Percentiles rank a stretch among this genome's conserved stretches.
These are phyloP conservation scores for Penicillium verhagenii DNA, from an alignment of 495 filamentous ascomycete species.

Conservation along the genomic window DNA sequence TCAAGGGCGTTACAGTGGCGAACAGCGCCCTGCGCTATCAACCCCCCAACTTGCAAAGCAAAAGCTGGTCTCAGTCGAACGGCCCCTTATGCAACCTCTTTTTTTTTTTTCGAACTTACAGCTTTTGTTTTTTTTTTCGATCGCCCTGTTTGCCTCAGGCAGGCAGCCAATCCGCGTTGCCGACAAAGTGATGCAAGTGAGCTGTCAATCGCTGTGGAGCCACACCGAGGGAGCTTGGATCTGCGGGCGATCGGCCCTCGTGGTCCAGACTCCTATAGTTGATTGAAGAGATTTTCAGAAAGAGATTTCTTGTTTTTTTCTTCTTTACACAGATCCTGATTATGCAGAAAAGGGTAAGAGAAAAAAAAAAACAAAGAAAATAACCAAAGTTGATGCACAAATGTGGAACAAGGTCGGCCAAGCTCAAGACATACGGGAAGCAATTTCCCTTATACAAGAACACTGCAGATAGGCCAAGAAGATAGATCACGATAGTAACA, in stretches of 20 bases:
- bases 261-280: conserved; percentile 11
- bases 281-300: not conserved
- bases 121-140: conserved; percentile 11
- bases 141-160: conserved; percentile 31
- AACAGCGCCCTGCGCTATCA: conserved; percentile 2
- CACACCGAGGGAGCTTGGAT: conserved; percentile 23
- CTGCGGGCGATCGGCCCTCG: conserved; percentile 26
- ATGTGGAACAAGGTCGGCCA: not conserved
- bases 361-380: not conserved
- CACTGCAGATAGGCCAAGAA: no score
- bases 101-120: conserved; percentile 8
- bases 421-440: not conserved
- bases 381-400: not conserved
- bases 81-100: not conserved
- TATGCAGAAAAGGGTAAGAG: no score
- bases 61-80: not conserved
- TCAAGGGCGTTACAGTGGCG: not conserved
- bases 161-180: conserved; percentile 32
- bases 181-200: conserved; percentile 34
- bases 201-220: conserved; percentile 31
- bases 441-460: not conserved
- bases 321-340: no score
- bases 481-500: not conserved
- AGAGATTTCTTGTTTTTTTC: no score
- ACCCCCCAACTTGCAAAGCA: not conserved